A percentile compares a stretch with the other conserved stretches of the same genome.
These are phyloP conservation scores for Wickerhamiella nectarea DNA, from an alignment of 805 yeast genomes.

Conservation along the genomic window DNA sequence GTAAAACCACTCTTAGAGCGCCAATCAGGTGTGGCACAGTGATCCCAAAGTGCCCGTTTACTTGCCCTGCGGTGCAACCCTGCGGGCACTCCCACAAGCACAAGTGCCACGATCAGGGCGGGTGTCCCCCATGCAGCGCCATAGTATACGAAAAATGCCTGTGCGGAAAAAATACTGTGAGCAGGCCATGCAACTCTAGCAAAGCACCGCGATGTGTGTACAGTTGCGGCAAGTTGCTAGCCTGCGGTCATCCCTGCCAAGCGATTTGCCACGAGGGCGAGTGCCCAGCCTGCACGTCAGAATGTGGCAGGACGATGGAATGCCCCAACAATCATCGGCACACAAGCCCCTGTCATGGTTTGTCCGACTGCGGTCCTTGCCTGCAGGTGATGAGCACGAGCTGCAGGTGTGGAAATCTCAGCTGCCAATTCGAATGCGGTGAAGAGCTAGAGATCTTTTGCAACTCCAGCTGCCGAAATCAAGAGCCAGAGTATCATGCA, in stretches of 20 bases:
- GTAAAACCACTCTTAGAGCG: constrained; percentile 21
- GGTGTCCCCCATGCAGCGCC: constrained; percentile 16
- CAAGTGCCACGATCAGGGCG: constrained; percentile 13
- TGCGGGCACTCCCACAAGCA: constrained; percentile 24
- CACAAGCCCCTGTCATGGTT: constrained; percentile 46
- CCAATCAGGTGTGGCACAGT: constrained; percentile 25
- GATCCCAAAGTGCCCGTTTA: constrained; percentile 20
- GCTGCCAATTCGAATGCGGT: constrained; percentile 45
- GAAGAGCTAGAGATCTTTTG: constrained; percentile 23
- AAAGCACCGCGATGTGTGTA: constrained; percentile 47
- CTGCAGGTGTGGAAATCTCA: constrained; percentile 56
- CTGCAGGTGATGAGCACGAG: constrained; percentile 34
- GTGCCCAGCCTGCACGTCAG: constrained; percentile 45
- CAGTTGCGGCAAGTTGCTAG: constrained; percentile 38
- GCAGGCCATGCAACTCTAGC: constrained; percentile 50
- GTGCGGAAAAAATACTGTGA: constrained; percentile 44
- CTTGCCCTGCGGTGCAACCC: constrained; percentile 18
- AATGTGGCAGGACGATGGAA: constrained; percentile 37
- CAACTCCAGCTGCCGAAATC: constrained; percentile 51
- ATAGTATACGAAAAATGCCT: constrained; percentile 41
- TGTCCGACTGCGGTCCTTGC: constrained; percentile 31
- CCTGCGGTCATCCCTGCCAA: constrained; percentile 41
- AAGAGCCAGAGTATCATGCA: constrained; percentile 19
- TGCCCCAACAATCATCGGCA: constrained; percentile 53
- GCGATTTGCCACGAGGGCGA: constrained; percentile 46